phyloP scores from a whole-genome alignment of 1,284 basidiomycete genomes.

The Lignosus rhinocerotis region DNA sequence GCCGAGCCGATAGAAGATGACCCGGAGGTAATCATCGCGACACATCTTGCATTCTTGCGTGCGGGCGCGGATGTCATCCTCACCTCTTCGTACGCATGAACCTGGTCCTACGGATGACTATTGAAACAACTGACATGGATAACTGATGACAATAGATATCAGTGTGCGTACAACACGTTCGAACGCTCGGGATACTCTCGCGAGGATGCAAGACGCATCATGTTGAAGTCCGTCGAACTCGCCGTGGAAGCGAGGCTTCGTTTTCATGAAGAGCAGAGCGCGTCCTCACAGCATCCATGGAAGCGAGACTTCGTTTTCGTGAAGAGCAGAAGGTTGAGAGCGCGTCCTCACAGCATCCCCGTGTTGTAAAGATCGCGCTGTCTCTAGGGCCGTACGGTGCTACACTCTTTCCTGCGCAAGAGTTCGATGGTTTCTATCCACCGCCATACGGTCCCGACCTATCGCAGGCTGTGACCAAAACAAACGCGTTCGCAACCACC shows the following conservation, averaged over 20 bases:
- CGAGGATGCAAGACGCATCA: slow-evolving; percentile 45
- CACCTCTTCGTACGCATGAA: slow-evolving; percentile 57
- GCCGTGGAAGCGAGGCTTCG: slow-evolving; percentile 47
- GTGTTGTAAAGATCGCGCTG: slow-evolving; percentile 52
- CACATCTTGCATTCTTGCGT: slow-evolving; percentile 60
- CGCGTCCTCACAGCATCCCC: neutral
- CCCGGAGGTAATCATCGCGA: slow-evolving; percentile 51
- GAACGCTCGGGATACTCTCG: slow-evolving; percentile 49
- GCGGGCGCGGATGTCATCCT: slow-evolving; percentile 62
- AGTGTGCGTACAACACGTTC: slow-evolving; percentile 60
- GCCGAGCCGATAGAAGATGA: slow-evolving; percentile 55
- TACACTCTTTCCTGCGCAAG: slow-evolving; percentile 65
- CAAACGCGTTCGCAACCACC: slow-evolving; percentile 45
- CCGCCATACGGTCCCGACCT: slow-evolving; percentile 69
- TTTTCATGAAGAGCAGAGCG: slow-evolving; percentile 32
- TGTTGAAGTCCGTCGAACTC: slow-evolving; percentile 57
- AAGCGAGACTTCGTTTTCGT: slow-evolving; percentile 43
- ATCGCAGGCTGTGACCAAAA: slow-evolving; percentile 37
- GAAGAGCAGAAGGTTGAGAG: slow-evolving; percentile 17
- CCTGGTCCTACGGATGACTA: neutral
- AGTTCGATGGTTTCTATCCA: slow-evolving; percentile 75
- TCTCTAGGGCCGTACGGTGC: slow-evolving; percentile 79
- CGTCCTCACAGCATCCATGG: slow-evolving; percentile 10
- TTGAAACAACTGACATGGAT: neutral
- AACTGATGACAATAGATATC: slow-evolving; percentile 49